Evolutionary conservation across 768 basidiomycete species (phyloP), one percentile per base, ranked within the genome.

Genomic region (Rhodosporidiobolus odoratus): DNA sequence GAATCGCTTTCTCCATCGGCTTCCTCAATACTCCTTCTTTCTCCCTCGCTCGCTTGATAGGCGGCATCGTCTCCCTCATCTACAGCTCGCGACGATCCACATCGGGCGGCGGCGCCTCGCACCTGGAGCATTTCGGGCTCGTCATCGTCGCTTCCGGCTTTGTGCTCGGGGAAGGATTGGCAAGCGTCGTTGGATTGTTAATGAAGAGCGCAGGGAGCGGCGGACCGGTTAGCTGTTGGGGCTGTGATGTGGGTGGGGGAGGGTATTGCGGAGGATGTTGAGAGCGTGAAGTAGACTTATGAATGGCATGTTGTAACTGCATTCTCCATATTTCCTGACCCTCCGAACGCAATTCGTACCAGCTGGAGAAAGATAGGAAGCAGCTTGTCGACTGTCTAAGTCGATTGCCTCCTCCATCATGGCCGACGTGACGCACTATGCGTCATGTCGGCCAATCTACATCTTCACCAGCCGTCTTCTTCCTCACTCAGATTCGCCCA

Each of bases 21-120:
- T 96, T 98, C 80, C 82, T 98, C 76, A 98, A 98, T 77, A 92
- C 93, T 0, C 95, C 95, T 5, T 90, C 89, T 6, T 98, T 97
- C 82, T 91, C 92, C 10, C 84, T 97, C 67, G 92, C 95, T 2
- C 86, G 95, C 61, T 82, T 97, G 38, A 83, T 95, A 64, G 95
- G 95, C 45, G 95, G 95, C 4, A 78, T 90, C 71, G 80, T 90
- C 73, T 92, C 95, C 75, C 86, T 88, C 75, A 77, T 85, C 35
- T 71, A 67, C 59, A 91, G 88, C 57, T 40, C 57, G 76, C 84
- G 86, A 70, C 74, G 75, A 47, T 81, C 62, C 34, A 81, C 82
- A 45, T 80, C 82, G 76, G 82, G 76, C 23, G 48, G 76, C n/a
- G 52, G 78, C 32, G 43, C 60, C 40, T 25, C 69, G 32, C 72